Percentiles rank a stretch among this genome's conserved stretches.
These are phyloP conservation scores for Drosera spatulata DNA, from an alignment of 179 eudicot genomes.

Conservation along the genomic window DNA sequence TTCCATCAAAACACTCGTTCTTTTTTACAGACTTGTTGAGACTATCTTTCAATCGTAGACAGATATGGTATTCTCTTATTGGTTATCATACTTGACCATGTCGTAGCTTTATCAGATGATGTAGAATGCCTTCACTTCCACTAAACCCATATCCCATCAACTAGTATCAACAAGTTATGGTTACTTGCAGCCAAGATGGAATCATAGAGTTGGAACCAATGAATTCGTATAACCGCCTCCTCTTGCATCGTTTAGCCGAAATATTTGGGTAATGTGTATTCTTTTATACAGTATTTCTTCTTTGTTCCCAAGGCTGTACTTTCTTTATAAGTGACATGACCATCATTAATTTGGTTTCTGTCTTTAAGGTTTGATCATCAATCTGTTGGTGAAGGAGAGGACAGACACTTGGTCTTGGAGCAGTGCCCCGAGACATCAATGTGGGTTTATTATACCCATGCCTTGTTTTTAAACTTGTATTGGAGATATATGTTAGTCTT, in stretches of 20 bases:
- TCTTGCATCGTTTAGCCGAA: constrained; percentile 94
- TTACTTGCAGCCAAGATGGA: constrained; percentile 48
- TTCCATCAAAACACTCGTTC: neutral
- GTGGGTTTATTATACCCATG: constrained; percentile 25
- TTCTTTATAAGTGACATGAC: constrained; percentile 2
- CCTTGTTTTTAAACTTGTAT: too few relatives aligned
- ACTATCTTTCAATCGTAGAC: too few relatives aligned
- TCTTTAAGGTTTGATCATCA: constrained; percentile 67
- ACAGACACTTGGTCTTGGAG: constrained; percentile 76
- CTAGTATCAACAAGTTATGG: neutral
- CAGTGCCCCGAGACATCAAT: constrained; percentile 73
- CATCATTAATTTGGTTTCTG: constrained; percentile 3
- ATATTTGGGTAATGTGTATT: constrained; percentile 59
- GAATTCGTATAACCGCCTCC: constrained; percentile 85
- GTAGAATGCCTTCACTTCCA: neutral
- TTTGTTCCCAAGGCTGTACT: constrained; percentile 1
- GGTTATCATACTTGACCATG: too few relatives aligned
- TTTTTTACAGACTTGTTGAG: too few relatives aligned
- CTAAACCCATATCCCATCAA: neutral
- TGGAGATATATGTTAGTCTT: too few relatives aligned
- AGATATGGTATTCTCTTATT: too few relatives aligned
- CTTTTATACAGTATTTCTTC: neutral
- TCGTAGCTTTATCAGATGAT: too few relatives aligned
- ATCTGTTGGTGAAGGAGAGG: constrained; percentile 90
- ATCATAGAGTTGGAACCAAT: constrained; percentile 82